Conservation (phyloP, 2,329 filamentous ascomycete genomes). For the Diaporthe aspalathi region DNA sequence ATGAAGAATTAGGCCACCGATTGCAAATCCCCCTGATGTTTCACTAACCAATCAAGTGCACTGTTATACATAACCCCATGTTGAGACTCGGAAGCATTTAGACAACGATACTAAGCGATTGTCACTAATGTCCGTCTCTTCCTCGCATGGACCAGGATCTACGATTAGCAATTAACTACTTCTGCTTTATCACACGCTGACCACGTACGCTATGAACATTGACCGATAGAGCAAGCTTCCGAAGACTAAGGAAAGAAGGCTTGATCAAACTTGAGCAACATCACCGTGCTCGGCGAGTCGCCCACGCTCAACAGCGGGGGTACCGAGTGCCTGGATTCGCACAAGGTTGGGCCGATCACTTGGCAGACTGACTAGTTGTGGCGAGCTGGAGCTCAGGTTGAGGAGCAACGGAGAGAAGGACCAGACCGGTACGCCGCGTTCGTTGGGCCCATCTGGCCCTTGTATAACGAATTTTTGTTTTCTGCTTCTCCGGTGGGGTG, state of each 20-base stretch:
- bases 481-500: neutral
- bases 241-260: neutral
- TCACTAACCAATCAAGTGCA: too few species aligned
- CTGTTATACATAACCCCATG: too few species aligned
- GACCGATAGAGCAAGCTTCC: neutral
- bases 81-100: neutral
- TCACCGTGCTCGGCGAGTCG: neutral
- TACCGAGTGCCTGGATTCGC: neutral
- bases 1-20: neutral
- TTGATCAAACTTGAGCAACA: neutral
- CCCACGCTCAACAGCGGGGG: neutral
- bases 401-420: neutral
- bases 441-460: neutral
- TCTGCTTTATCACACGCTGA: neutral
- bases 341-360: conserved; percentile 2
- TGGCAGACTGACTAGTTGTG: conserved; percentile 7
- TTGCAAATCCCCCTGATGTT: neutral
- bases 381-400: neutral
- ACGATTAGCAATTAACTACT: neutral
- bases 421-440: conserved; percentile 20
- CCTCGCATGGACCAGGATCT: neutral
- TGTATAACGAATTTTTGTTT: neutral
- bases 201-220: neutral
- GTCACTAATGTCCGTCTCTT: neutral
- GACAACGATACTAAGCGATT: neutral